Base-by-base conservation (phyloP, 306 rosid species). In the Abrus precatorius region DNA sequence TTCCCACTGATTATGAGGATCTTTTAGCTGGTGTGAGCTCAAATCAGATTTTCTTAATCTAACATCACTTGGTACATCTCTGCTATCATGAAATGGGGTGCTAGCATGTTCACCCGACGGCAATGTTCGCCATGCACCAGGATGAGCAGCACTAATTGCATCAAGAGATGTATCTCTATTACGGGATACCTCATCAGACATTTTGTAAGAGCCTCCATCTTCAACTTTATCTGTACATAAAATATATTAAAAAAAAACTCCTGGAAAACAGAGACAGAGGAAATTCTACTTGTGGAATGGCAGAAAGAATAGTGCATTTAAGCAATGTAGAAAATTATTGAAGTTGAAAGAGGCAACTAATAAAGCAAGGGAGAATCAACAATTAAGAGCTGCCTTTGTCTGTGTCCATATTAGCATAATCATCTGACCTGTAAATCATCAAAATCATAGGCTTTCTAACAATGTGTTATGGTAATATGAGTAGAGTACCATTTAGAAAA, bases 181-280 rank as follows among this genome's bases (percentile, higher is more conserved):
- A 53, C 71, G 14, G 20, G 89, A 76, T 10, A 75, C 75, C 77
- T 95, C 97, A 69, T 88, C 88, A 38, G 84, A 80, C 53, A 85
- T 82, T 68, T 82, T 89, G 44, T 67, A 75, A 79, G 89, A 57
- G 76, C 86, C 84, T 29, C 83, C 84, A 64, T 90, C 96, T 79
- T 87, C 94, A 44, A 83, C 84, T 72, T 85, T 74, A 82, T 88
- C 98, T 92, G 94, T 86, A 84, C 55, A 83, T 4, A 75, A 55
- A 52, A 60, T 8, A 72, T 29, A 60, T 59, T 12, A 66, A 47
- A 79, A 20, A 20, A 49, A 57, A 74, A 13, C 55, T 59, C 60
- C n/a, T 7, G 9, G 41, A 3, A 33, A 43, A 47, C 5, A 34
- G n/a, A 63, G 72, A 72, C 47, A 63, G 32, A 61, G 34, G 8